phyloP scores from a whole-genome alignment of 768 basidiomycete genomes.

The Trametes sanguinea region DNA sequence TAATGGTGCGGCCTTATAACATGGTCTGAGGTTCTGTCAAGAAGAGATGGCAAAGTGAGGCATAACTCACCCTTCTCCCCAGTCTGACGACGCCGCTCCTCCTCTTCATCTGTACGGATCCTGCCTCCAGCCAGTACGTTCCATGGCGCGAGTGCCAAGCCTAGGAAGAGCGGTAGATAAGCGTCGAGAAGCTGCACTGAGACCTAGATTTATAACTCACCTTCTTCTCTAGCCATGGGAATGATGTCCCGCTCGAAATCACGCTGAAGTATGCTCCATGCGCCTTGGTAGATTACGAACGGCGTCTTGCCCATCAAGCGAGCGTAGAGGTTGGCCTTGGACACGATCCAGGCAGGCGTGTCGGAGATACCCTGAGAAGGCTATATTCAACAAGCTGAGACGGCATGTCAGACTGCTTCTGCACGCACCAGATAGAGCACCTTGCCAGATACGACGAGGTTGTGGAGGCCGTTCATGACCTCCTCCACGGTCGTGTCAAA shows the following conservation, averaged over 20 bases:
- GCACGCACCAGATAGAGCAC: conserved; percentile 38
- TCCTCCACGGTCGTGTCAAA: conserved; percentile 54
- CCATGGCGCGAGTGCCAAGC: conserved; percentile 30
- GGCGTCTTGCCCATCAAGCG: conserved; percentile 40
- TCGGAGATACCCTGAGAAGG: conserved; percentile 34
- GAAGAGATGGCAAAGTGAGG: too few relatives aligned
- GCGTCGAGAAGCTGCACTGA: too few relatives aligned
- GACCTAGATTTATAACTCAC: too few relatives aligned
- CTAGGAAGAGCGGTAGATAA: neutral
- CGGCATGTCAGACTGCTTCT: too few relatives aligned
- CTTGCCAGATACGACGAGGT: conserved; percentile 51
- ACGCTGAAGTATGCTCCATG: conserved; percentile 39
- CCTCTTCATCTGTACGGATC: conserved; percentile 30
- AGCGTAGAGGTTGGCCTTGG: conserved; percentile 44
- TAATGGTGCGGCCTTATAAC: conserved; percentile 37
- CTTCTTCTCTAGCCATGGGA: conserved; percentile 37
- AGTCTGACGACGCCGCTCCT: conserved; percentile 26
- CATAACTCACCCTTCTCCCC: too few relatives aligned
- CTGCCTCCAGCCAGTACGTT: conserved; percentile 24
- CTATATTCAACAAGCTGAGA: too few relatives aligned
- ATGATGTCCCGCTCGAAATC: conserved; percentile 44
- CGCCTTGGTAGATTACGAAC: conserved; percentile 38
- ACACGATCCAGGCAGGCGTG: conserved; percentile 41
- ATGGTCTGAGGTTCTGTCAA: too few relatives aligned
- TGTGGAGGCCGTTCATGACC: conserved; percentile 55